A percentile compares a stretch with the other conserved stretches of the same genome.
phyloP scores from a whole-genome alignment of 129 eudicot genomes.

The Artemisia annua region DNA sequence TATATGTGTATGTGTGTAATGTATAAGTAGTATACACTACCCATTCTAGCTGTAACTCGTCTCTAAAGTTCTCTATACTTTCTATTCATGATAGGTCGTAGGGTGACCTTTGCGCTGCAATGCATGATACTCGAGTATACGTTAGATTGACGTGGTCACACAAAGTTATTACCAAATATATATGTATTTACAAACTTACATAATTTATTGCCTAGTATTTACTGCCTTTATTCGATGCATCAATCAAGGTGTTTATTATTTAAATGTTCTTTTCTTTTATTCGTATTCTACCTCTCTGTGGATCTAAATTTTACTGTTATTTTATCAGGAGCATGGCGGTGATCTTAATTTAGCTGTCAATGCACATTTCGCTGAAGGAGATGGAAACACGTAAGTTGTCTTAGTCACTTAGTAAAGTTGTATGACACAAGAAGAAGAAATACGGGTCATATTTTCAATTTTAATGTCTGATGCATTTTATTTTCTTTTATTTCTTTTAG shows the following conservation, averaged over 20 bases:
- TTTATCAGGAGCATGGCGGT: conserved; percentile 85
- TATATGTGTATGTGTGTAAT: not conserved
- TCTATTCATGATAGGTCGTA: not conserved
- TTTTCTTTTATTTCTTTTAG: conserved; percentile 34
- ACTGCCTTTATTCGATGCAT: conserved; percentile 1
- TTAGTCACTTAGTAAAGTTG: not conserved
- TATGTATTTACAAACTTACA: not conserved
- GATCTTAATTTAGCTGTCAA: conserved; percentile 80
- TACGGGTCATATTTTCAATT: conserved; percentile 11
- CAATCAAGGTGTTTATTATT: not conserved
- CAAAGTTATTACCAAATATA: not conserved
- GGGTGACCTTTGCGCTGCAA: not conserved
- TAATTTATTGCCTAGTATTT: conserved; percentile 5
- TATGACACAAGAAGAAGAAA: not conserved
- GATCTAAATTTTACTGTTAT: conserved; percentile 5
- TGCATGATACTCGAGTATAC: not conserved
- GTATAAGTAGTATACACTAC: not conserved
- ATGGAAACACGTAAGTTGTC: conserved; percentile 60
- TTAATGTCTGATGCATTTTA: conserved; percentile 9
- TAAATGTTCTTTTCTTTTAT: not conserved
- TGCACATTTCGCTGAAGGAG: conserved; percentile 84
- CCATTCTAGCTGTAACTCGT: not conserved
- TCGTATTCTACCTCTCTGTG: conserved; percentile 2
- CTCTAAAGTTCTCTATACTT: not conserved
- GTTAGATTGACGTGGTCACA: not conserved